phyloP scores from a whole-genome alignment of 2,329 filamentous ascomycete species.

The Ophiostoma australiae region DNA sequence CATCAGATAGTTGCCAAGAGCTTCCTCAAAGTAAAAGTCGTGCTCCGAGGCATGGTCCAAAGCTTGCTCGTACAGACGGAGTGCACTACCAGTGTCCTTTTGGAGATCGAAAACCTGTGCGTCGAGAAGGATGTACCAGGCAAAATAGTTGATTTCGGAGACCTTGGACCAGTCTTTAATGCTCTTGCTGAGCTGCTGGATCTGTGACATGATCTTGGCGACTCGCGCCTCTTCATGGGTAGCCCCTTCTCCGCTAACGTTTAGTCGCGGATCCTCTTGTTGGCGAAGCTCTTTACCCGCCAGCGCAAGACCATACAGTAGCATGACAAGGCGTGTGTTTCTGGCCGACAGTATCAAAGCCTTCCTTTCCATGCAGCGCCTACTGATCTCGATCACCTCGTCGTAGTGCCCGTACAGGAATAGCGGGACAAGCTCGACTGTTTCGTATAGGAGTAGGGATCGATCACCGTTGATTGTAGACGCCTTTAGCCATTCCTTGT shows the following conservation, averaged over 20 bases:
- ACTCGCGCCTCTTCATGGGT: slow-evolving; percentile 31
- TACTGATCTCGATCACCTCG: slow-evolving; percentile 54
- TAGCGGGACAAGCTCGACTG: slow-evolving; percentile 57
- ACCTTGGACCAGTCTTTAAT: slow-evolving; percentile 61
- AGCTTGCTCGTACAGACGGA: slow-evolving; percentile 63
- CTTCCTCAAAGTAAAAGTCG: slow-evolving; percentile 65
- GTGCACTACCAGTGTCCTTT: slow-evolving; percentile 51
- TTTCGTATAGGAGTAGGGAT: slow-evolving; percentile 64
- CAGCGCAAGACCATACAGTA: slow-evolving; percentile 58
- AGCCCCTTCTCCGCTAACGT: slow-evolving; percentile 22
- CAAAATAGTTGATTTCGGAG: slow-evolving; percentile 65
- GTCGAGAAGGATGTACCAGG: slow-evolving; percentile 63
- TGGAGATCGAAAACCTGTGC: slow-evolving; percentile 64
- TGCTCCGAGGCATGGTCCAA: slow-evolving; percentile 67
- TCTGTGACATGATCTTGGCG: slow-evolving; percentile 46
- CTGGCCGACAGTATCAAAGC: slow-evolving; percentile 55
- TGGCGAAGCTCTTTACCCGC: slow-evolving; percentile 48
- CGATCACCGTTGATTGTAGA: slow-evolving; percentile 56
- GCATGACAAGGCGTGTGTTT: slow-evolving; percentile 51
- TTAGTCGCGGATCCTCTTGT: slow-evolving; percentile 44
- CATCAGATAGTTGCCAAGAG: slow-evolving; percentile 67
- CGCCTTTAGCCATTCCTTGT: slow-evolving; percentile 54
- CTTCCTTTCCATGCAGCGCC: slow-evolving; percentile 43
- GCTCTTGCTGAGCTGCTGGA: slow-evolving; percentile 53
- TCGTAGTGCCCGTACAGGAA: slow-evolving; percentile 61